Percentiles rank a stretch among this genome's conserved stretches.
These are phyloP conservation scores for Spathaspora girioi DNA, from an alignment of 805 yeast genomes.

Conservation along the genomic window DNA sequence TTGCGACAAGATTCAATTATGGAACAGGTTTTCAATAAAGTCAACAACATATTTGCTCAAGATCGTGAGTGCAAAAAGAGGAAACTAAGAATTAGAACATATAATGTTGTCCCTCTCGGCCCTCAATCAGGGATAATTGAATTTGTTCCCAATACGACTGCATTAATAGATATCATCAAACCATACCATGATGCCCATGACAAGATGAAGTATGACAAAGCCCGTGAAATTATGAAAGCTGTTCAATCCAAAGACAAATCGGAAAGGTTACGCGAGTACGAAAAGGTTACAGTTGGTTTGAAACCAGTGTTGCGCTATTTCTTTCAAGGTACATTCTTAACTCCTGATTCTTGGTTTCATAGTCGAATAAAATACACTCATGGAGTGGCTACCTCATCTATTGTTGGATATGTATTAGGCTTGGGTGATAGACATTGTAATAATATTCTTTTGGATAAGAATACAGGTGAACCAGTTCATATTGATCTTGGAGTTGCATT, in stretches of 20 bases:
- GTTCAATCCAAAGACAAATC: constrained; percentile 44
- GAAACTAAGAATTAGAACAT: constrained; percentile 68
- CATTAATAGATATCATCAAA: constrained; percentile 64
- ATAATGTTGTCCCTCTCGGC: constrained; percentile 87
- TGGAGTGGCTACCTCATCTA: constrained; percentile 81
- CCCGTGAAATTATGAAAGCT: constrained; percentile 61
- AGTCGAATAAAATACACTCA: constrained; percentile 63
- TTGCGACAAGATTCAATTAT: constrained; percentile 92
- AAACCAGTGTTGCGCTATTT: constrained; percentile 68
- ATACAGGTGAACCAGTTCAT: constrained; percentile 90
- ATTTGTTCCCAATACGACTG: constrained; percentile 73
- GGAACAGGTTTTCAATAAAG: constrained; percentile 94
- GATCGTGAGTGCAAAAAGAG: constrained; percentile 57
- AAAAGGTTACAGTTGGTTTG: constrained; percentile 45
- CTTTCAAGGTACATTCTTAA: constrained; percentile 62
- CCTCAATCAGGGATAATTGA: constrained; percentile 86
- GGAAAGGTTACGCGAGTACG: constrained; percentile 45
- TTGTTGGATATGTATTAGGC: constrained; percentile 85
- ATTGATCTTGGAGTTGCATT: constrained; percentile 96
- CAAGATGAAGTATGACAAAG: constrained; percentile 47
- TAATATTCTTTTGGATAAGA: constrained; percentile 75
- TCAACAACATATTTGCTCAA: constrained; percentile 57
- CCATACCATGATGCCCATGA: constrained; percentile 54
- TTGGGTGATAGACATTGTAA: constrained; percentile 95
- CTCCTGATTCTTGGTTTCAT: constrained; percentile 72